Conservation (phyloP, 495 filamentous ascomycete species). For the Parachaetomium inaequale region DNA sequence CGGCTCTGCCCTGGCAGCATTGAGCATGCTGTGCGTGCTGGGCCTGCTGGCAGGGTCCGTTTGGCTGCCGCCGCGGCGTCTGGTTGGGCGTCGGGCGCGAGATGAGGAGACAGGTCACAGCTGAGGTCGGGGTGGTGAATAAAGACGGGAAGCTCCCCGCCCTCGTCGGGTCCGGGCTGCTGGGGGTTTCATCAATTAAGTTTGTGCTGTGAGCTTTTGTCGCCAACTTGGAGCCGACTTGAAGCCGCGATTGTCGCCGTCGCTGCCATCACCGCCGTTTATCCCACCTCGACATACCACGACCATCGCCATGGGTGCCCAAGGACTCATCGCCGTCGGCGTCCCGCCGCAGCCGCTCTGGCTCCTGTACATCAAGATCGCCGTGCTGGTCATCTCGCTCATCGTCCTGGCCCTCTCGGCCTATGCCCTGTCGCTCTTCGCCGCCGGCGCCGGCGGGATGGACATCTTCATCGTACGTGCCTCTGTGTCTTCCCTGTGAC, state of each 20-base stretch:
- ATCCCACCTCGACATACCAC: neutral
- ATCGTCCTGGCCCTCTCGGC: slow-evolving; percentile 33
- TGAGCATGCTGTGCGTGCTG: neutral
- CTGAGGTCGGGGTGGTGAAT: neutral
- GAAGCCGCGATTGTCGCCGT: neutral
- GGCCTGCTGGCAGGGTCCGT: neutral
- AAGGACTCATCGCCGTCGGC: slow-evolving; percentile 31
- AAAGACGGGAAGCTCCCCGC: neutral
- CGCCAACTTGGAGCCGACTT: neutral
- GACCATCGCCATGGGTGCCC: slow-evolving; percentile 23
- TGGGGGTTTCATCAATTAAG: neutral
- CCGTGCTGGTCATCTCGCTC: slow-evolving; percentile 38
- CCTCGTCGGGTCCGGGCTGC: neutral
- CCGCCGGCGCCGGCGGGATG: slow-evolving; percentile 31
- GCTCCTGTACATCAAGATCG: slow-evolving; percentile 33
- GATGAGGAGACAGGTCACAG: slow-evolving; percentile 19
- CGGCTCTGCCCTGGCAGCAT: too few relatives aligned
- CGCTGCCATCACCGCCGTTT: neutral
- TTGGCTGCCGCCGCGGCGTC: slow-evolving; percentile 2
- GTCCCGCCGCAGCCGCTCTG: slow-evolving; percentile 34
- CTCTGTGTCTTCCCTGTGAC: neutral
- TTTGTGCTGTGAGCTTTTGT: neutral
- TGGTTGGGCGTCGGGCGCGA: slow-evolving; percentile 12
- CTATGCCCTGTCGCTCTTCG: too few relatives aligned
- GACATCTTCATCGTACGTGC: slow-evolving; percentile 38